Evolutionary conservation across 768 basidiomycete species (phyloP), one percentile per base, ranked within the genome.

Genomic region (Lactifluus hygrophoroides): DNA sequence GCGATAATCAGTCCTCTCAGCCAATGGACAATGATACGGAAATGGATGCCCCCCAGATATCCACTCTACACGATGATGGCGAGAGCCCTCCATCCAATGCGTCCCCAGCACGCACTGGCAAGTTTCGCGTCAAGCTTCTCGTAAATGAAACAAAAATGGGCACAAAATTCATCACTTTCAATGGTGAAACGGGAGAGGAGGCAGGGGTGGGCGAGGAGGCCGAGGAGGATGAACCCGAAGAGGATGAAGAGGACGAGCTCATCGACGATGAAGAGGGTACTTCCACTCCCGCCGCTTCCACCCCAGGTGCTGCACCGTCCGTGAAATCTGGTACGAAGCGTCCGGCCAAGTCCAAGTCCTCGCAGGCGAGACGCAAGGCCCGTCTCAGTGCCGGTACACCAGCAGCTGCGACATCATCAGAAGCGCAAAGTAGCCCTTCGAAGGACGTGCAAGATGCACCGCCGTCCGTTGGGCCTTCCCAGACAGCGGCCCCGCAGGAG

Each of bases 31-130:
- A 75, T 48, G 76, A 78, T 55, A 66, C 75, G n/a, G 75, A 77
- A 43, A 88, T 90, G 86, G 89, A 90, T 38, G 86, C 88, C 34
- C 89, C 89, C 37, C 83, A 83, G 64, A 90, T 91, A 54, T 90
- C 88, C 25, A 90, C 84, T 28, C 79, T 90, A 34, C 77, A 75
- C 34, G 86, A 89, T 48, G 88, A 90, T 59, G 78, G 79, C 11
- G 80, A 80, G n/a, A 86, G 87, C 49, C 84, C 88, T 16, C 85
- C 84, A 3, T 69, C 72, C 9, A 64, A 67, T 64, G 70, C 52
- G 47, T 70, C 68, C 16, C 62, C 64, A 14, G 64, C 60, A 13
- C 56, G 67, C 32, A 69, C 71, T 1, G 64, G 74, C 56, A 77
- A 77, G 62, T 70, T 76, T 61, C 74, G 75, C 54, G 77, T 83